Percentiles rank a stretch among this genome's conserved stretches.
Evolutionary conservation across 2,329 filamentous ascomycete species (phyloP).

Genomic region (Microsporum canis): DNA sequence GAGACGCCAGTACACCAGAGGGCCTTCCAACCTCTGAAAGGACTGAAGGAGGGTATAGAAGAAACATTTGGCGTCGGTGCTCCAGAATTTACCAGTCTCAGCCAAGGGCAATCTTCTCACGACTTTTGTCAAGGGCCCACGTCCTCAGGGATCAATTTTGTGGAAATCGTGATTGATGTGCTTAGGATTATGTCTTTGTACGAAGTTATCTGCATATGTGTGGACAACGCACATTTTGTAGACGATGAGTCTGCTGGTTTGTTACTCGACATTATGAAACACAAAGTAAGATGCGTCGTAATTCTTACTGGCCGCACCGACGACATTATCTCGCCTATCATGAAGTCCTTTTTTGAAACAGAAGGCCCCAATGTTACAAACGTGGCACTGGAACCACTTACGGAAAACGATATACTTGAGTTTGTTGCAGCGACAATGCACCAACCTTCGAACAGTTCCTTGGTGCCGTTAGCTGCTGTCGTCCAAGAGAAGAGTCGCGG

Average conservation of each 20-base stretch:
- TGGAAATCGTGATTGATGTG: constrained; percentile 81
- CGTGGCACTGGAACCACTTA: constrained; percentile 61
- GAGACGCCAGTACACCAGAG: constrained; percentile 21
- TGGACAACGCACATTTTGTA: constrained; percentile 85
- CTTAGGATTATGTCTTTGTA: constrained; percentile 68
- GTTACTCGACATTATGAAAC: constrained; percentile 65
- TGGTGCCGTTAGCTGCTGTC: constrained; percentile 67
- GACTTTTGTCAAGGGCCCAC: constrained; percentile 21
- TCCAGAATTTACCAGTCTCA: constrained; percentile 24
- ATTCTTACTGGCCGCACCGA: constrained; percentile 65
- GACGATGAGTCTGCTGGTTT: constrained; percentile 79
- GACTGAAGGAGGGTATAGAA: constrained; percentile 22
- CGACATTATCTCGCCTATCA: constrained; percentile 44
- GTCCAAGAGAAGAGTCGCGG: constrained; percentile 81
- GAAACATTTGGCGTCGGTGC: constrained; percentile 24
- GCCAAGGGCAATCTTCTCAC: constrained; percentile 27
- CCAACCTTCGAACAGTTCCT: constrained; percentile 54
- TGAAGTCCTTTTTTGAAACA: constrained; percentile 32
- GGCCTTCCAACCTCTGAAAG: constrained; percentile 18
- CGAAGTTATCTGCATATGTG: constrained; percentile 76
- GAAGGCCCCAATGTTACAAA: constrained; percentile 52
- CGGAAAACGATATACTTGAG: constrained; percentile 65
- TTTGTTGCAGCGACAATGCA: constrained; percentile 77
- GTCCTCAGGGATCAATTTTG: constrained; percentile 53
- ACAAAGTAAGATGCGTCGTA: constrained; percentile 69